phyloP scores from a whole-genome alignment of 352 stramenopile species.

The Pythium biforme region DNA sequence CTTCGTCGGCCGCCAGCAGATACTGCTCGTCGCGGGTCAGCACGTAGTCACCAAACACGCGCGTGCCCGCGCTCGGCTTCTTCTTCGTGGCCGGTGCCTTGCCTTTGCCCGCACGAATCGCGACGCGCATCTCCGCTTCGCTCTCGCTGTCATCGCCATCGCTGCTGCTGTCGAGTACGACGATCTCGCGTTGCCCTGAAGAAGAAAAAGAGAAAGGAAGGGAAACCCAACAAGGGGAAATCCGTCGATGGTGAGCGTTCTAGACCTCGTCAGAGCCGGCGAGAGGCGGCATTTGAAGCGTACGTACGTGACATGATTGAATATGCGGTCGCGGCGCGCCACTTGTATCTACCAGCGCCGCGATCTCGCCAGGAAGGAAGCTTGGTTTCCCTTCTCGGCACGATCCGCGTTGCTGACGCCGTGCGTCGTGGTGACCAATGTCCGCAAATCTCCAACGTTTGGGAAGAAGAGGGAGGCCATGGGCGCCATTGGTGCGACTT shows the following conservation, averaged over 20 bases:
- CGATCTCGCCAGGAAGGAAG: neutral
- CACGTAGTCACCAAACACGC: conserved; percentile 7
- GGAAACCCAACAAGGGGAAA: neutral
- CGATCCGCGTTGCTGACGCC: neutral
- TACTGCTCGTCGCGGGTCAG: conserved; percentile 21
- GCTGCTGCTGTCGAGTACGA: conserved; percentile 24
- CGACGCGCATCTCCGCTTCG: neutral
- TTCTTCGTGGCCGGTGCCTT: conserved; percentile 13
- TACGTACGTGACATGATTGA: conserved; percentile 16
- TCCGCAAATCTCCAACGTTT: neutral
- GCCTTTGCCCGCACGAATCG: neutral
- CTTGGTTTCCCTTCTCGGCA: neutral
- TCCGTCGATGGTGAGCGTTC: conserved; percentile 6
- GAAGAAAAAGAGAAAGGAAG: neutral
- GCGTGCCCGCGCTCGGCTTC: neutral
- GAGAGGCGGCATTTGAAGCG: neutral
- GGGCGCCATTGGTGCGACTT: neutral
- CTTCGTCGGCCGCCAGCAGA: conserved; percentile 7
- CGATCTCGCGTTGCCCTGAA: conserved; percentile 11
- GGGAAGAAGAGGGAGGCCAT: no score
- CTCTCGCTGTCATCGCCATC: conserved; percentile 5
- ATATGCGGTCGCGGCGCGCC: no score
- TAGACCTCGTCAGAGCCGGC: neutral
- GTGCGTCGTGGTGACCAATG: conserved; percentile 4
- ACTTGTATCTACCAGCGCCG: neutral